Evolutionary conservation across 768 basidiomycete genomes (phyloP), one percentile per base, ranked within the genome.

Genomic region (Ramaria rubella): DNA sequence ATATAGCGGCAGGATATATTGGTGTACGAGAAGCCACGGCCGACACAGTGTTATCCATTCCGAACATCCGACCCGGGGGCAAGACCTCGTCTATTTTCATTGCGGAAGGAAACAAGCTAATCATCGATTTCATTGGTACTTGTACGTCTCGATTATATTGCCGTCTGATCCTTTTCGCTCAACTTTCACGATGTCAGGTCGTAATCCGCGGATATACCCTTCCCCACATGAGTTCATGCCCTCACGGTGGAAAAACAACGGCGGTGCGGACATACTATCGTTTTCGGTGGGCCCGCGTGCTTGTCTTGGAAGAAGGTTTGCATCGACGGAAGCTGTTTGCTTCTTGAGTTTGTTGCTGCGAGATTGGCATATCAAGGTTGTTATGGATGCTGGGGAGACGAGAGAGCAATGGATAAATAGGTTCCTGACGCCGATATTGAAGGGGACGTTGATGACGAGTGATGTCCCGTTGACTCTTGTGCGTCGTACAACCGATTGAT

Each of bases 301-400:
- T 15, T 85, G 82, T 59, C 67, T 82, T 12, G 82, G 82, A 4
- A 70, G 79, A 26, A 79, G 74, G 58, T 84, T 85, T 60, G 79
- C 82, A 3, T 71, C 73, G 1, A 73, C 71, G 0, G 81, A 84
- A 62, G 71, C 73, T 2, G 73, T 83, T 15, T 75, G 73, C 50
- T 79, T 83, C 69, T 70, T 84, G 19, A 72, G 78, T 1, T 66
- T 72, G 61, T 61, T 83, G 6, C 64, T 82, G n/a, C 71, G 79
- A 15, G 81, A 83, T 45, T 83, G 76, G 76, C 71, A 67, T 27
- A 63, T 84, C 12, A 74, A 77, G 48, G 78, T 79, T 1, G 52
- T 74, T 15, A 63, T 81, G 26, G 59, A 66, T 9, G 36, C 60
- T 0, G 70, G 69, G 0, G 73, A 76, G 68, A 79, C 71, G 44